Percentiles rank a stretch among this genome's conserved stretches.
Evolutionary conservation across 495 filamentous ascomycete species (phyloP).

Genomic region (Lasiosphaeria hispida): DNA sequence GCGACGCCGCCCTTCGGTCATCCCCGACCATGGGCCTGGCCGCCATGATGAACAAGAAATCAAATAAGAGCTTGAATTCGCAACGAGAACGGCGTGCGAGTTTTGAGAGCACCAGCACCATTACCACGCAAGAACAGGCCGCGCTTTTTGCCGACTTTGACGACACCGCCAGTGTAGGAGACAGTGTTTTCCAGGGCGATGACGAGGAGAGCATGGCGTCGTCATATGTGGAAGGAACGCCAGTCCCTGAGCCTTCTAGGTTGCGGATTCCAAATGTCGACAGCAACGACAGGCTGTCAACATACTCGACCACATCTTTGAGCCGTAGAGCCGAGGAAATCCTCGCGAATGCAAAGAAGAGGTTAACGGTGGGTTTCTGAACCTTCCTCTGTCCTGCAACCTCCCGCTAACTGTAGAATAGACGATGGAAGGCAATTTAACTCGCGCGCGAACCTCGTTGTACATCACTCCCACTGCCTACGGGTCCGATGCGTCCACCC

Average conservation of each 20-base stretch:
- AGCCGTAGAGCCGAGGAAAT: slow-evolving; percentile 84
- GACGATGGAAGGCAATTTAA: slow-evolving; percentile 91
- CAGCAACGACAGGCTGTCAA: slow-evolving; percentile 33
- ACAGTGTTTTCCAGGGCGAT: slow-evolving; percentile 57
- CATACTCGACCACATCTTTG: slow-evolving; percentile 66
- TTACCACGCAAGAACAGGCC: slow-evolving; percentile 45
- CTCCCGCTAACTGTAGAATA: slow-evolving; percentile 32
- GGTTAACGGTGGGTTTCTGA: slow-evolving; percentile 67
- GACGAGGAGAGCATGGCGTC: slow-evolving; percentile 59
- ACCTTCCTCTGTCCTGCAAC: not conserved
- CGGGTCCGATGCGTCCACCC: slow-evolving; percentile 48
- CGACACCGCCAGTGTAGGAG: slow-evolving; percentile 54
- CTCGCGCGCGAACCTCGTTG: slow-evolving; percentile 72
- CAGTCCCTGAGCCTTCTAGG: slow-evolving; percentile 20
- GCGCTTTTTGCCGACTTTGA: slow-evolving; percentile 54
- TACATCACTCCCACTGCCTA: slow-evolving; percentile 58
- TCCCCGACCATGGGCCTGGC: slow-evolving; percentile 36
- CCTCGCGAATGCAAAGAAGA: slow-evolving; percentile 83
- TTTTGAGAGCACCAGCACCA: slow-evolving; percentile 51
- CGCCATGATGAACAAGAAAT: slow-evolving; percentile 37
- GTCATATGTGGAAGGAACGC: slow-evolving; percentile 43
- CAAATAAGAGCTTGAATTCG: slow-evolving; percentile 33
- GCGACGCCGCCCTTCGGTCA: slow-evolving; percentile 30
- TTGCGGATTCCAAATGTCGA: slow-evolving; percentile 26
- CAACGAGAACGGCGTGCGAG: slow-evolving; percentile 41